A percentile compares a stretch with the other conserved stretches of the same genome.
Evolutionary conservation across 305 asterid species (phyloP).

Genomic region (Vinca major): DNA sequence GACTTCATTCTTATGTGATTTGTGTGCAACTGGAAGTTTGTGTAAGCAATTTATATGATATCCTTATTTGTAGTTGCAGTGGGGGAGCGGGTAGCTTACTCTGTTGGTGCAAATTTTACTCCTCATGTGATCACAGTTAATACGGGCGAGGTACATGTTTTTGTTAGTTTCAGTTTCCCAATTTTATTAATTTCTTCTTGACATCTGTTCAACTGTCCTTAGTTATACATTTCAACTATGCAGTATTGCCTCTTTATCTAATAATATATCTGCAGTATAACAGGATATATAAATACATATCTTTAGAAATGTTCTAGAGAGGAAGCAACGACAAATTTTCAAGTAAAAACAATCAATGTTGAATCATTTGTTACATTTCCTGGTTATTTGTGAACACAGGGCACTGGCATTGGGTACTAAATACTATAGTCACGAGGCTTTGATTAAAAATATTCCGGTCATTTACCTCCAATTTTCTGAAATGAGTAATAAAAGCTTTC

Average conservation of each 20-base stretch:
- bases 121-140: conserved; percentile 80
- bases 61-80: conserved; percentile 13
- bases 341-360: background rate
- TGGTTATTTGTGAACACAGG: background rate
- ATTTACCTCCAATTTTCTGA: background rate
- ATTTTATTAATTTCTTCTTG: background rate
- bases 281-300: background rate
- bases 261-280: background rate
- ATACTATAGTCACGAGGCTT: background rate
- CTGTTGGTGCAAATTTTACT: conserved; percentile 61
- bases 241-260: background rate
- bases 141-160: conserved; percentile 68
- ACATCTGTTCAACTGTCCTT: background rate
- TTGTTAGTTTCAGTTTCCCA: background rate
- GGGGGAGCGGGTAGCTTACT: conserved; percentile 39
- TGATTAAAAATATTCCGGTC: background rate
- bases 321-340: background rate
- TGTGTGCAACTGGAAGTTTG: conserved; percentile 8
- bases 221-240: background rate
- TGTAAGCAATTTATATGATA: conserved; percentile 16
- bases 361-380: background rate
- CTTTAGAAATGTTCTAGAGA: background rate
- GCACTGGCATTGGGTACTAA: background rate
- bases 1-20: conserved; percentile 3
- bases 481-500: background rate